These are phyloP conservation scores for Chlamydomonas eustigma DNA, from an alignment of 139 green algal genomes.

Conservation along the genomic window DNA sequence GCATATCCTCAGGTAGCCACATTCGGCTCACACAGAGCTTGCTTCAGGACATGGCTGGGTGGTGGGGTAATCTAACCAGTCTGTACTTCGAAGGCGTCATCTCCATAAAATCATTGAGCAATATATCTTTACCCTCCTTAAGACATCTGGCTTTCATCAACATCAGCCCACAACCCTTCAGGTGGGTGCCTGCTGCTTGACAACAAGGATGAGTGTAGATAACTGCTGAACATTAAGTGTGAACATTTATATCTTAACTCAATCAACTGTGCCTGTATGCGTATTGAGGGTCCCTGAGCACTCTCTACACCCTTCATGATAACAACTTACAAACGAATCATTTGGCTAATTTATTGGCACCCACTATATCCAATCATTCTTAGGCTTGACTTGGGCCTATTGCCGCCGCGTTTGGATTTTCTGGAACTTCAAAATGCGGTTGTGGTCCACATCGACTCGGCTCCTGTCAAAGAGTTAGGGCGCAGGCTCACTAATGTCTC, in stretches of 20 bases:
- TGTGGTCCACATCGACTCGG: neutral
- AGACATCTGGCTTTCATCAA: slow-evolving; percentile 7
- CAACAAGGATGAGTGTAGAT: too few relatives aligned
- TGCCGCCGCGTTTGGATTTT: neutral
- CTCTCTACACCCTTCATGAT: too few relatives aligned
- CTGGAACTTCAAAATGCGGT: slow-evolving; percentile 12
- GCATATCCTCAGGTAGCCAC: neutral
- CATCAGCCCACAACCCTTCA: slow-evolving; percentile 5
- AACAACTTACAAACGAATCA: too few relatives aligned
- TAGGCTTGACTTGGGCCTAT: neutral
- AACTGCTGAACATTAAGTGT: too few relatives aligned
- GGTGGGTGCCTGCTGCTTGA: too few relatives aligned
- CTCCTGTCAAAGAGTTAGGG: neutral
- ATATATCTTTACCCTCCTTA: neutral
- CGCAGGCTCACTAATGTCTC: neutral
- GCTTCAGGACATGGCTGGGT: neutral
- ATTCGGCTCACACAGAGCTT: neutral
- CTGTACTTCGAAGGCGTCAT: slow-evolving; percentile 13
- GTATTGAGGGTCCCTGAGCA: too few relatives aligned
- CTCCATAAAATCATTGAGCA: neutral
- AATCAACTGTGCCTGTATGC: too few relatives aligned
- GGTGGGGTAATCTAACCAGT: neutral
- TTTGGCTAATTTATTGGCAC: too few relatives aligned
- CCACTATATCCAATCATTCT: too few relatives aligned
- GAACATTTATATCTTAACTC: too few relatives aligned